These are phyloP conservation scores for Picea glauca DNA, from an alignment of 75 land plant genomes.

Conservation along the genomic window DNA sequence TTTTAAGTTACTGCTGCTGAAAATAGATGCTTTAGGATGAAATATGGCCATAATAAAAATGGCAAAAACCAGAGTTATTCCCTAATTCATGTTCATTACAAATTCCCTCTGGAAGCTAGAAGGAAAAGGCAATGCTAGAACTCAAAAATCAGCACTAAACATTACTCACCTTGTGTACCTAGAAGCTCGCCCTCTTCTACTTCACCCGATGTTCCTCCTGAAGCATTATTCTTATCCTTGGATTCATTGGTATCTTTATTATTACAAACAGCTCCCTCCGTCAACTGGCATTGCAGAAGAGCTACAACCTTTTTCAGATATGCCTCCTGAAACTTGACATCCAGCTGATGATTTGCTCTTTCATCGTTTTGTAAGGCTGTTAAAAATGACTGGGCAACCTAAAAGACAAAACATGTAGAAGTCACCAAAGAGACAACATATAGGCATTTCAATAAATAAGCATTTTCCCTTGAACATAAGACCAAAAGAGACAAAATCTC, in stretches of 20 bases:
- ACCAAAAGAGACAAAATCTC: not conserved
- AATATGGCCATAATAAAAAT: not conserved
- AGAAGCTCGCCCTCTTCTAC: constrained; percentile 98
- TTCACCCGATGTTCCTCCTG: constrained; percentile 37
- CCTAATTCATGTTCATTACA: not conserved
- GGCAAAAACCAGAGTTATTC: not conserved
- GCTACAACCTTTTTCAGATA: constrained; percentile 79
- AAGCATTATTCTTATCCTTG: constrained; percentile 9
- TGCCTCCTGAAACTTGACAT: constrained; percentile 96
- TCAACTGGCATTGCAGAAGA: constrained; percentile 78
- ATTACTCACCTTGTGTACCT: constrained; percentile 65
- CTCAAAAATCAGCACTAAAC: not conserved
- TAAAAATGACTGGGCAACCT: constrained; percentile 90
- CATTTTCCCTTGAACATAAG: not conserved
- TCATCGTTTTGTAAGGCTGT: constrained; percentile 94
- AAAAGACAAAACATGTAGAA: constrained; percentile 12
- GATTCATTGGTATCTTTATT: constrained; percentile 25
- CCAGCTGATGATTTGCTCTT: constrained; percentile 89
- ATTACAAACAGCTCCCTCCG: constrained; percentile 75
- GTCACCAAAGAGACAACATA: not conserved
- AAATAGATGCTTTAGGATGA: not conserved
- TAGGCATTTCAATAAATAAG: not conserved
- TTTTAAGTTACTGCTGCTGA: not conserved
- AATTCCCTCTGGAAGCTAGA: not conserved
- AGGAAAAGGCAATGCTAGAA: not conserved